Conservation (phyloP, 1,284 basidiomycete species). For the Takashimella koratensis region DNA sequence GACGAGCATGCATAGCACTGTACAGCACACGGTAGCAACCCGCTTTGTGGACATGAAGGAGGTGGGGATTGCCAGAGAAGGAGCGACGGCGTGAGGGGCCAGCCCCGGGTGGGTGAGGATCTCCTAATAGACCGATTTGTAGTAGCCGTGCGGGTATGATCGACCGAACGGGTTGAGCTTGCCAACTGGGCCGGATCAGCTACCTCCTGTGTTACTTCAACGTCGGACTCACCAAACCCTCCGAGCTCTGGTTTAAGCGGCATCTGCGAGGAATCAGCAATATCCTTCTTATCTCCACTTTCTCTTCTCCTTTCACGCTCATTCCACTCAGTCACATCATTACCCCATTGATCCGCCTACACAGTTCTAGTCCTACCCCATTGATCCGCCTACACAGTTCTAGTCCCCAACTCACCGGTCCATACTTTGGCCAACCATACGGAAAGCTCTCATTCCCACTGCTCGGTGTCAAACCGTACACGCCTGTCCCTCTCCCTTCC, state of each 20-base stretch:
- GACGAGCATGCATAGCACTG: too few relatives aligned
- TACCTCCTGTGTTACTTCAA: neutral
- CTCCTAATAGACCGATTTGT: constrained; percentile 14
- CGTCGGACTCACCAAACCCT: constrained; percentile 31
- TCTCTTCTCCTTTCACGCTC: neutral
- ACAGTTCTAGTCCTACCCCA: too few relatives aligned
- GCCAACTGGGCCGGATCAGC: constrained; percentile 20
- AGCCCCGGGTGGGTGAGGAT: too few relatives aligned
- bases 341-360: too few relatives aligned
- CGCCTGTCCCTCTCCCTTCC: constrained; percentile 35
- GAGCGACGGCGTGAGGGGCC: too few relatives aligned
- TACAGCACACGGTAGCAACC: too few relatives aligned
- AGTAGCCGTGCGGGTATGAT: constrained; percentile 34
- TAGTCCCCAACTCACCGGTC: constrained; percentile 21
- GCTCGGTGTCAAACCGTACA: constrained; percentile 24
- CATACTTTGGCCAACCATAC: constrained; percentile 43
- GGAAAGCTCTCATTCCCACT: constrained; percentile 19
- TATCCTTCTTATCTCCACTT: neutral
- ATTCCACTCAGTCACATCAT: too few relatives aligned
- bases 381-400: neutral
- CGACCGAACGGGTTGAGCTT: constrained; percentile 40
- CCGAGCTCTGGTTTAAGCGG: constrained; percentile 36
- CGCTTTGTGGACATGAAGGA: too few relatives aligned
- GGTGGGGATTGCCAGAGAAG: too few relatives aligned
- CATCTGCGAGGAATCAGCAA: constrained; percentile 20